A percentile compares a stretch with the other conserved stretches of the same genome.
phyloP scores from a whole-genome alignment of 2,329 filamentous ascomycete species.

The Aspergillus sp. region DNA sequence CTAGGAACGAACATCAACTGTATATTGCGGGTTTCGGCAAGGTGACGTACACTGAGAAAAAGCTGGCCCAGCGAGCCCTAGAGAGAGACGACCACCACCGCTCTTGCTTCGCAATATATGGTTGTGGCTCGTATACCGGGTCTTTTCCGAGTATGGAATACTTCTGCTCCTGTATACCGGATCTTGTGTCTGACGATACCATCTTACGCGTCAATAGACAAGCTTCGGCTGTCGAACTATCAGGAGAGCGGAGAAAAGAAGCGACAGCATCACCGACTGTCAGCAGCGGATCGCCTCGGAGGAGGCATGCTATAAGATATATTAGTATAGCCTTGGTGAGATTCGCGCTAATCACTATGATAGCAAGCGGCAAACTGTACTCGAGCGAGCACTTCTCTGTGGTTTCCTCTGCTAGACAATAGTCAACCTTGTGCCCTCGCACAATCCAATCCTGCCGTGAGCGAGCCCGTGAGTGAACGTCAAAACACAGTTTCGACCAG shows the following conservation, averaged over 20 bases:
- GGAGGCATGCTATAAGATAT: background rate
- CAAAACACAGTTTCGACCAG: background rate
- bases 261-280: no score
- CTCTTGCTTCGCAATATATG: background rate
- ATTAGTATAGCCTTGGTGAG: background rate
- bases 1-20: background rate
- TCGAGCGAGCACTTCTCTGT: conserved; percentile 19
- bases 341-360: conserved; percentile 22
- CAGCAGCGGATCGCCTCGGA: background rate
- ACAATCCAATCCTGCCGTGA: background rate
- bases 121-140: background rate
- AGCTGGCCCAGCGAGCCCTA: background rate
- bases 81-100: background rate
- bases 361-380: conserved; percentile 16
- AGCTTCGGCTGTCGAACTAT: no score
- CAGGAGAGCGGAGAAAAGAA: no score
- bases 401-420: conserved; percentile 16
- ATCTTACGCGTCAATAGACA: no score
- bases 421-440: background rate
- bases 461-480: no score
- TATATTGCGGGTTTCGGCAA: background rate
- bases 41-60: background rate
- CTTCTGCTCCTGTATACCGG: no score
- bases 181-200: no score
- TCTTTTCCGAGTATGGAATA: no score